Conservation (phyloP, 768 basidiomycete species). For the Trametopsis cervina region DNA sequence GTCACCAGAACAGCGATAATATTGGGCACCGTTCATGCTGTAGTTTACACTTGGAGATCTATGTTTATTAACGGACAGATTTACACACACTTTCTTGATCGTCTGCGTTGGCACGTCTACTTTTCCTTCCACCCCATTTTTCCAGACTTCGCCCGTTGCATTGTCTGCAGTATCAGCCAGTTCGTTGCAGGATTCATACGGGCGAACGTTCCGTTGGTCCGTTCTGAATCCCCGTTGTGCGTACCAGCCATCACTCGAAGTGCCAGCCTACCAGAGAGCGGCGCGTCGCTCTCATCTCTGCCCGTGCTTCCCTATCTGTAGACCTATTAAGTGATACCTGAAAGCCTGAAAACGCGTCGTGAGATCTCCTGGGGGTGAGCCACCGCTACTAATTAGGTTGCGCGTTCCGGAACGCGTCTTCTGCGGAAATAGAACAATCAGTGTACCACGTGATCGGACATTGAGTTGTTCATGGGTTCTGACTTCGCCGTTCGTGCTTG, state of each 20-base stretch:
- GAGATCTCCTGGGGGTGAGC: no score
- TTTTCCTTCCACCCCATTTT: neutral
- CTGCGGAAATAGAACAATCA: neutral
- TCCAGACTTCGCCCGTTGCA: no score
- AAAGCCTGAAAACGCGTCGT: slow-evolving; percentile 3
- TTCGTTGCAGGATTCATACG: no score
- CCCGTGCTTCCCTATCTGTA: no score
- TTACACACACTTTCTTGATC: neutral
- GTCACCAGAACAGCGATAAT: slow-evolving; percentile 47
- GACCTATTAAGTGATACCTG: neutral
- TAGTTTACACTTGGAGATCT: neutral
- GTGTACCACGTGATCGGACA: neutral
- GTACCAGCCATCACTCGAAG: no score
- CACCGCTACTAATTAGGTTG: neutral
- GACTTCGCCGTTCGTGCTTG: no score
- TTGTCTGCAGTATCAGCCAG: no score
- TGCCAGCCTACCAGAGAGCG: no score
- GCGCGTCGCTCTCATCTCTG: no score
- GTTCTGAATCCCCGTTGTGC: no score
- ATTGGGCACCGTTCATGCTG: slow-evolving; percentile 3
- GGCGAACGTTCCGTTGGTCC: no score
- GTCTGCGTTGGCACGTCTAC: neutral
- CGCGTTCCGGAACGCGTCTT: neutral
- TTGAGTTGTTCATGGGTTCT: neutral
- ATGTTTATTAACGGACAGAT: neutral